These are phyloP conservation scores for Suillus subluteus DNA, from an alignment of 768 basidiomycete species.

Conservation along the genomic window DNA sequence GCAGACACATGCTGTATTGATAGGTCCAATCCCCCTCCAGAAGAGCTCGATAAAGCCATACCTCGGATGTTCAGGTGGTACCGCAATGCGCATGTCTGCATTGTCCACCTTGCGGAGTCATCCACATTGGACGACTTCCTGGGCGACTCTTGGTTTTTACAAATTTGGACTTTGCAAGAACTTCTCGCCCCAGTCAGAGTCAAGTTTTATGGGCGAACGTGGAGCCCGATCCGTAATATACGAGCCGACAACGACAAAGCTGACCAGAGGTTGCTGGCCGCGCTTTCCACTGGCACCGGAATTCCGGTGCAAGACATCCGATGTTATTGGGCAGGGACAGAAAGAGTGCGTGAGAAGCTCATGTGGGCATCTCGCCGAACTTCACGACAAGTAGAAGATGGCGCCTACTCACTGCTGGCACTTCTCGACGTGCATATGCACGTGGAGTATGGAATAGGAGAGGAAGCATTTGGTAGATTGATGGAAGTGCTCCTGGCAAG, in stretches of 20 bases:
- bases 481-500: conserved; percentile 21
- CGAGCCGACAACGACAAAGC: conserved; percentile 27
- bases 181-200: conserved; percentile 23
- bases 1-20: conserved; percentile 22
- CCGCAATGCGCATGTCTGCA: conserved; percentile 26
- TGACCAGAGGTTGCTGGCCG: conserved; percentile 18
- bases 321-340: conserved; percentile 22
- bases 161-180: conserved; percentile 16
- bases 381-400: conserved; percentile 18
- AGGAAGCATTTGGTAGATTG: conserved; percentile 21
- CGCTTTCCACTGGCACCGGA: conserved; percentile 19
- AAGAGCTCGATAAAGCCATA: conserved; percentile 1
- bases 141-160: conserved; percentile 20
- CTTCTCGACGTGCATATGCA: conserved; percentile 20
- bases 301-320: conserved; percentile 21
- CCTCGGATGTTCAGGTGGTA: conserved; percentile 21
- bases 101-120: conserved; percentile 18
- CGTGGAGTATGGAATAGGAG: conserved; percentile 18
- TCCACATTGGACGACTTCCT: conserved; percentile 13
- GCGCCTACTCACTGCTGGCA: conserved; percentile 24
- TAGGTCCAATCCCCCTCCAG: neutral
- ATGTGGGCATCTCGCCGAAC: conserved; percentile 24
- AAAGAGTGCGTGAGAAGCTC: conserved; percentile 24
- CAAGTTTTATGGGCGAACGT: conserved; percentile 26
- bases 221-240: conserved; percentile 22